phyloP scores from a whole-genome alignment of 306 rosid genomes.

The Abrus precatorius region DNA sequence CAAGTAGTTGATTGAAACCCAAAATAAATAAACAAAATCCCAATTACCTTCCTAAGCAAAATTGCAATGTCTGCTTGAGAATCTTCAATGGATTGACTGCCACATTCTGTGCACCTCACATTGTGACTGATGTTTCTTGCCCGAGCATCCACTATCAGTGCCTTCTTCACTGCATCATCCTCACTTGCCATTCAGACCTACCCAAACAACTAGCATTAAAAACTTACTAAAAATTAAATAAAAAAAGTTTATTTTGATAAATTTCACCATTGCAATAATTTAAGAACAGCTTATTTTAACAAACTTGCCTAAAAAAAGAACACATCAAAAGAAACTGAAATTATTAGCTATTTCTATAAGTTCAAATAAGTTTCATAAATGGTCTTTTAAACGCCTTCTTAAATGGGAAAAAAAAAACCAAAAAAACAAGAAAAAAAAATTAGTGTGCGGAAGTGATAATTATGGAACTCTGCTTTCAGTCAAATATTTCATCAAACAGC shows the following conservation, averaged over 20 bases:
- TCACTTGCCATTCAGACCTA: constrained; percentile 69
- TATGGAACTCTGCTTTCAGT: constrained; percentile 13
- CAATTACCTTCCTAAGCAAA: constrained; percentile 78
- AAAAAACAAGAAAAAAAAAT: neutral
- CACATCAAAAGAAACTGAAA: no score
- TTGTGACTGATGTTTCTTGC: constrained; percentile 93
- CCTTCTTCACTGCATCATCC: constrained; percentile 68
- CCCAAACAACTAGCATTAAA: neutral
- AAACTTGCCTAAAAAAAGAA: no score
- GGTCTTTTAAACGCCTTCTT: no score
- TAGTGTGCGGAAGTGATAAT: neutral
- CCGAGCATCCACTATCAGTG: constrained; percentile 73
- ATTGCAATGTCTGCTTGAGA: constrained; percentile 98
- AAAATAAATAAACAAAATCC: neutral
- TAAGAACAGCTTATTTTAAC: no score
- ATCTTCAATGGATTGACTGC: constrained; percentile 98
- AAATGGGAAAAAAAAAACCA: no score
- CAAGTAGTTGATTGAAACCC: constrained; percentile 16
- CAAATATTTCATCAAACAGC: constrained; percentile 63
- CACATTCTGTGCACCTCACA: constrained; percentile 95
- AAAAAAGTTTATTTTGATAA: no score
- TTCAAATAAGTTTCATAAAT: no score
- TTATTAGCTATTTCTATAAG: no score
- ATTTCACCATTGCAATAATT: no score
- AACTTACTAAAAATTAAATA: no score